Conservation (phyloP, 2,329 filamentous ascomycete species). For the Chrysosphaeria jannelii region DNA sequence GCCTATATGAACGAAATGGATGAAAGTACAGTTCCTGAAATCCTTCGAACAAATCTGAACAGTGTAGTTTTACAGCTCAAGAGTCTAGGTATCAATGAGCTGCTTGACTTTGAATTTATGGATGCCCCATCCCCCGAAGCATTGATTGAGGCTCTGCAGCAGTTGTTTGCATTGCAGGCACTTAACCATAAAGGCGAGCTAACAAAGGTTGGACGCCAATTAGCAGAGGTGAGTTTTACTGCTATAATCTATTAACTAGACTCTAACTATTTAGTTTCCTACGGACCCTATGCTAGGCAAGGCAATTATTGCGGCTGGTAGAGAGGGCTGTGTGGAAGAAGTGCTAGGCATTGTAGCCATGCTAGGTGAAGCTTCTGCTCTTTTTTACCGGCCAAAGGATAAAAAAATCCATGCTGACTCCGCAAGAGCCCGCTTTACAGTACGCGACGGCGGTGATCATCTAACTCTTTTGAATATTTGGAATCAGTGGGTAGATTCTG, state of each 20-base stretch:
- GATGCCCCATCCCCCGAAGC: conserved; percentile 75
- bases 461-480: conserved; percentile 71
- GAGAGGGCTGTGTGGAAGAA: conserved; percentile 80
- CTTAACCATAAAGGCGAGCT: conserved; percentile 70
- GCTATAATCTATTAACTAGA: too few relatives aligned
- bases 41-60: conserved; percentile 69
- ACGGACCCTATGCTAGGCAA: conserved; percentile 67
- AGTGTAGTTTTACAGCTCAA: conserved; percentile 64
- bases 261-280: too few relatives aligned
- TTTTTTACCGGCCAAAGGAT: conserved; percentile 90
- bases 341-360: conserved; percentile 82
- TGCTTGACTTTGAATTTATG: conserved; percentile 89
- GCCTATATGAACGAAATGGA: conserved; percentile 88
- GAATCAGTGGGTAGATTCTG: conserved; percentile 82
- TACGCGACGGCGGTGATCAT: conserved; percentile 77
- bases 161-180: conserved; percentile 70
- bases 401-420: conserved; percentile 92
- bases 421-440: conserved; percentile 61
- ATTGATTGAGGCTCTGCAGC: conserved; percentile 64
- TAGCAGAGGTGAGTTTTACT: too few relatives aligned
- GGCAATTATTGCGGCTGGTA: conserved; percentile 62
- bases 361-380: conserved; percentile 59
- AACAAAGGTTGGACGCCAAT: conserved; percentile 72
- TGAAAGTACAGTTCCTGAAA: conserved; percentile 74
- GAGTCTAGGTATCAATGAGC: conserved; percentile 67